Evolutionary conservation across 768 basidiomycete genomes (phyloP).

Genomic region (Xerocomellus dryophilus): DNA sequence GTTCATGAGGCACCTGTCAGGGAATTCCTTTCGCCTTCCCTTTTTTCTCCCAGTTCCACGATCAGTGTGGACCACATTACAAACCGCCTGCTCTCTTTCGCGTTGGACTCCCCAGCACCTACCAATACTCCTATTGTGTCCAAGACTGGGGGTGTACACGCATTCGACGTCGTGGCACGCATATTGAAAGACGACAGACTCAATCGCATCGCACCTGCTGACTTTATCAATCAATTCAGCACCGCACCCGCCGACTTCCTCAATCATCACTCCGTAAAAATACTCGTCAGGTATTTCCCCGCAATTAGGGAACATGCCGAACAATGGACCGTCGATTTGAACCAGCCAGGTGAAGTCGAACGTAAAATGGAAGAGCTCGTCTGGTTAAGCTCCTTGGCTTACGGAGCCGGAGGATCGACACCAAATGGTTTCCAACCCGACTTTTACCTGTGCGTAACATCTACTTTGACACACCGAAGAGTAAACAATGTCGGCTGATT

Average conservation of each 20-base stretch:
- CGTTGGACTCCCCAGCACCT: background rate
- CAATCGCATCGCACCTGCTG: background rate
- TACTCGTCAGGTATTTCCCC: background rate
- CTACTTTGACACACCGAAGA: background rate
- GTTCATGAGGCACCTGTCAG: slow-evolving; percentile 32
- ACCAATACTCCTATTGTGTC: background rate
- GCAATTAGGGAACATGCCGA: slow-evolving; percentile 24
- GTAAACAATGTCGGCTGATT: background rate
- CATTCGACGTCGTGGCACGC: slow-evolving; percentile 51
- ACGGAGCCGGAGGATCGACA: slow-evolving; percentile 55
- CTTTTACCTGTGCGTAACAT: slow-evolving; percentile 49
- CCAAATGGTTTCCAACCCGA: slow-evolving; percentile 40
- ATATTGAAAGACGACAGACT: slow-evolving; percentile 48
- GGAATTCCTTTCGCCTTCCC: slow-evolving; percentile 30
- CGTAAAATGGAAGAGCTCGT: slow-evolving; percentile 61
- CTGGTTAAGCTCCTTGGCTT: slow-evolving; percentile 56
- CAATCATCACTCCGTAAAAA: slow-evolving; percentile 13
- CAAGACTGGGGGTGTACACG: slow-evolving; percentile 21
- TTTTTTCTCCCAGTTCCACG: slow-evolving; percentile 4
- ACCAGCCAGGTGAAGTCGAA: slow-evolving; percentile 38
- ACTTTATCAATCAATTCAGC: slow-evolving; percentile 23
- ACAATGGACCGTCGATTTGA: slow-evolving; percentile 43
- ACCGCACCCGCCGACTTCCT: slow-evolving; percentile 14
- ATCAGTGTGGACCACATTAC: slow-evolving; percentile 1
- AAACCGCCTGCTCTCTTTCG: slow-evolving; percentile 3